Base-by-base conservation (phyloP, 2,329 filamentous ascomycete species). In the Apiospora rasikravindrae region DNA sequence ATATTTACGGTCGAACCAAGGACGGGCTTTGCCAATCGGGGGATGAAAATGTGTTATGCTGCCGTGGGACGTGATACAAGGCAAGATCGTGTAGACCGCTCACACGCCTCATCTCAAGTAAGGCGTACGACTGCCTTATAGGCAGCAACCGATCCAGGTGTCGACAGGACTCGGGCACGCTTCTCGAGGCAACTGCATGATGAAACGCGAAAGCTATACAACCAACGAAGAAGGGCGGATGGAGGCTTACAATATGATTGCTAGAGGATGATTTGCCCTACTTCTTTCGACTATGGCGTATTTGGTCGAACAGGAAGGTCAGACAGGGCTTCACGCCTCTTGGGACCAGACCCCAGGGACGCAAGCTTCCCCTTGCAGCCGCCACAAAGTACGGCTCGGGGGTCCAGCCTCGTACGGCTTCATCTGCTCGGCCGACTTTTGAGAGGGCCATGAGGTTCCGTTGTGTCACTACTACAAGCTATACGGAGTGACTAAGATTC, bases 101-200 rank as follows among this genome's bases (percentile, higher is more conserved):
- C 29, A n/a, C 57, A 64, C 57, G 57, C 57, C 33, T 64, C 6
- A 64, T 64, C 57, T 64, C 57, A n/a, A 40, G 40, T n/a, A 64
- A 40, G 33, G 29, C 57, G 4, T 33, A 33, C 7, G 19, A 26
- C 26, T 61, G 14, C 22, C 6, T 33, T 51, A 19, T 40, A 64
- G 26, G 57, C 29, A 61, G 29, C 33, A 61, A 61, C 16, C 29
- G 26, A 16, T 61, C 16, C 53, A 29, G 53, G 16, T 37, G 29
- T 29, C 16, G 14, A 5, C 53, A 61, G 16, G 19, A 37, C 29
- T 22, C 8, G 53, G 29, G 7, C 16, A 53, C 13, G 49, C 7
- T 16, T 13, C 10, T 61, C 29, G 16, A 37, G 53, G 29, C 53
- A 33, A 61, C 53, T 33, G 53, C 53, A 61, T 61, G 22, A 22